phyloP scores from a whole-genome alignment of 2,329 filamentous ascomycete species.

The Clathrospora elynae region DNA sequence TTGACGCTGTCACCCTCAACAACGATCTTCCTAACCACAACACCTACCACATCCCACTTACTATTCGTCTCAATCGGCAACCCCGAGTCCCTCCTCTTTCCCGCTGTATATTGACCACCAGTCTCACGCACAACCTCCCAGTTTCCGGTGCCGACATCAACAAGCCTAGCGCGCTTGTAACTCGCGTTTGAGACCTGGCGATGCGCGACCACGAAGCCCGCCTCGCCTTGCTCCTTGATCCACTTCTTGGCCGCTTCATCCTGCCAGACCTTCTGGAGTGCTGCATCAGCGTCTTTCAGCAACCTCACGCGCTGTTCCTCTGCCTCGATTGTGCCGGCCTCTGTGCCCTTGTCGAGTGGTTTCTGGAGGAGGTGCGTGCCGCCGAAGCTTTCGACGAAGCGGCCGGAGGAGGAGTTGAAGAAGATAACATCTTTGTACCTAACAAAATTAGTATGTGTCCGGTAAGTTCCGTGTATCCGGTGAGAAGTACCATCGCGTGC shows the following conservation, averaged over 20 bases:
- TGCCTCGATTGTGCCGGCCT: conserved; percentile 44
- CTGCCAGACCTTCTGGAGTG: conserved; percentile 35
- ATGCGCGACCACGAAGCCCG: conserved; percentile 41
- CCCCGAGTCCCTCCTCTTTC: conserved; percentile 40
- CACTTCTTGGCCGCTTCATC: conserved; percentile 32
- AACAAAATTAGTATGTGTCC: neutral
- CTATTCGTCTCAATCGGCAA: conserved; percentile 41
- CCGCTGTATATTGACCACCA: conserved; percentile 31
- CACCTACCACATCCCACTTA: conserved; percentile 44
- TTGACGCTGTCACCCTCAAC: conserved; percentile 33
- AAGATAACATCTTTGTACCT: conserved; percentile 45
- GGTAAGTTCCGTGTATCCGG: neutral
- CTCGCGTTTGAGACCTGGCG: conserved; percentile 42
- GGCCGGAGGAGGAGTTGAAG: conserved; percentile 29
- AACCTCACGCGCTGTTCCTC: conserved; percentile 40
- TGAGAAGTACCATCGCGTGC: conserved; percentile 36
- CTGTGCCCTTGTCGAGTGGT: conserved; percentile 29
- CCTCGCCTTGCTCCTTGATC: conserved; percentile 37
- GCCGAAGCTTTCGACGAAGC: conserved; percentile 40
- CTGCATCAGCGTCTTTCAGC: conserved; percentile 37
- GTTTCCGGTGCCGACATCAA: conserved; percentile 36
- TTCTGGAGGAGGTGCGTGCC: conserved; percentile 39
- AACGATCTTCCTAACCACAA: conserved; percentile 39
- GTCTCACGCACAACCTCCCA: conserved; percentile 43
- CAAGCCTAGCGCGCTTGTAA: conserved; percentile 43